Evolutionary conservation across 495 filamentous ascomycete species (phyloP).

Genomic region (Massariosphaeria phaeospora): DNA sequence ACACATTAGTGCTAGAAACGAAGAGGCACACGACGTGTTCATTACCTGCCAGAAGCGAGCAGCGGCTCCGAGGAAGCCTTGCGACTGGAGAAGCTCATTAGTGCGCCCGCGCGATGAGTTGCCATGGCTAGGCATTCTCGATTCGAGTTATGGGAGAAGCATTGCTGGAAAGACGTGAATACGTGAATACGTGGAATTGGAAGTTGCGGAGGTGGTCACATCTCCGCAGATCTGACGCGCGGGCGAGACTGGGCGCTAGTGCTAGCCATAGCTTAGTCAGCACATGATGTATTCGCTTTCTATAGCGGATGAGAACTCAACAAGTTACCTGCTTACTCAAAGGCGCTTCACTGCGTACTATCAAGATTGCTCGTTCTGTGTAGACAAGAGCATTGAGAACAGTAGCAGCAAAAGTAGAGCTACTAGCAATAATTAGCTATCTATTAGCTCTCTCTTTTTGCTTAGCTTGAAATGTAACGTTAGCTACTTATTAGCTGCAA

Average conservation of each 20-base stretch:
- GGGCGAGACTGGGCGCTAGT: background rate
- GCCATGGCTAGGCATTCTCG: slow-evolving; percentile 26
- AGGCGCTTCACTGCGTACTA: too few species aligned
- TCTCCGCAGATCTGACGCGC: background rate
- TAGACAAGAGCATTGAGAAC: too few species aligned
- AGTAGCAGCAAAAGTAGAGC: too few species aligned
- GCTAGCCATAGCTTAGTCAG: background rate
- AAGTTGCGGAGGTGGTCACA: slow-evolving; percentile 6
- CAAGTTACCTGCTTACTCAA: too few species aligned
- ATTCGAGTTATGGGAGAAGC: background rate
- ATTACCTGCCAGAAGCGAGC: slow-evolving; percentile 48
- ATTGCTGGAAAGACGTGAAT: slow-evolving; percentile 7
- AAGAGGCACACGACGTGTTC: background rate
- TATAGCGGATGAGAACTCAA: too few species aligned
- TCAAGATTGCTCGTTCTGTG: too few species aligned
- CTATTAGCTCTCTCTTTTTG: too few species aligned
- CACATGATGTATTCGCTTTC: too few species aligned
- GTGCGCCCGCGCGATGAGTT: slow-evolving; percentile 9
- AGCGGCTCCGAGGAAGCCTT: slow-evolving; percentile 36
- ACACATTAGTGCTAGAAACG: background rate
- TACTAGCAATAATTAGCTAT: too few species aligned
- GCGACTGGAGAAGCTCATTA: slow-evolving; percentile 13
- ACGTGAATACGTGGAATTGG: background rate
- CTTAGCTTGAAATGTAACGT: too few species aligned
- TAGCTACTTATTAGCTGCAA: too few species aligned